phyloP scores from a whole-genome alignment of 257 asterid species.

The Scutellaria barbata region DNA sequence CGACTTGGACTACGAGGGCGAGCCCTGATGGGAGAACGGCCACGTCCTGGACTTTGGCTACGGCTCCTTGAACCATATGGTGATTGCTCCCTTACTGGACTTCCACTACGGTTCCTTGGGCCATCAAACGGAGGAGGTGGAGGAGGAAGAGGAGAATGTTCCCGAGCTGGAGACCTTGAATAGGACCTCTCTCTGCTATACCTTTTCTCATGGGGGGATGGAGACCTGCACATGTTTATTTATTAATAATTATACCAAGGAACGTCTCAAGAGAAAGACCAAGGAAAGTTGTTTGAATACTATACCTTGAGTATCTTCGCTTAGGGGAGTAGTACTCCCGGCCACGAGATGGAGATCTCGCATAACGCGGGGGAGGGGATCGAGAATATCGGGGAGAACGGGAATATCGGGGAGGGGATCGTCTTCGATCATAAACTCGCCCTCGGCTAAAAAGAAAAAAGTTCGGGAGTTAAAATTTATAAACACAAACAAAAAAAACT shows the following conservation, averaged over 20 bases:
- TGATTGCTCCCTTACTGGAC: slow-evolving; percentile 57
- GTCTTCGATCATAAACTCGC: slow-evolving; percentile 75
- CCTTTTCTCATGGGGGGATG: slow-evolving; percentile 70
- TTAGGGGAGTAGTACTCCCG: slow-evolving; percentile 77
- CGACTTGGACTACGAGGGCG: slow-evolving; percentile 47
- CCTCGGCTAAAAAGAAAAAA: slow-evolving; percentile 43
- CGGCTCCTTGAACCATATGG: slow-evolving; percentile 60
- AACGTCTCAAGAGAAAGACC: too few species aligned
- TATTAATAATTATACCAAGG: background rate
- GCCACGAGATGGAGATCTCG: slow-evolving; percentile 60
- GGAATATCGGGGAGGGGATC: slow-evolving; percentile 81
- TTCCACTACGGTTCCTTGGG: slow-evolving; percentile 56
- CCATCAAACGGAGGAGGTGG: slow-evolving; percentile 59
- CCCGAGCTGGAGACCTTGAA: slow-evolving; percentile 57
- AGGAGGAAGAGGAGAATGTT: slow-evolving; percentile 51
- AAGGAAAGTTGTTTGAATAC: too few species aligned
- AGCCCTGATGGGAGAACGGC: slow-evolving; percentile 44
- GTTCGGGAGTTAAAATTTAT: background rate
- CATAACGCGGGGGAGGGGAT: slow-evolving; percentile 77
- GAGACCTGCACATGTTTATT: slow-evolving; percentile 52
- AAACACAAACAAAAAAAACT: too few species aligned
- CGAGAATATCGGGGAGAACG: slow-evolving; percentile 76
- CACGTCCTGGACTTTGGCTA: slow-evolving; percentile 56
- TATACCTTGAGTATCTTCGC: slow-evolving; percentile 84
- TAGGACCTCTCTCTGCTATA: slow-evolving; percentile 67